phyloP scores from a whole-genome alignment of 306 rosid genomes.

The Cucurbita maxima region DNA sequence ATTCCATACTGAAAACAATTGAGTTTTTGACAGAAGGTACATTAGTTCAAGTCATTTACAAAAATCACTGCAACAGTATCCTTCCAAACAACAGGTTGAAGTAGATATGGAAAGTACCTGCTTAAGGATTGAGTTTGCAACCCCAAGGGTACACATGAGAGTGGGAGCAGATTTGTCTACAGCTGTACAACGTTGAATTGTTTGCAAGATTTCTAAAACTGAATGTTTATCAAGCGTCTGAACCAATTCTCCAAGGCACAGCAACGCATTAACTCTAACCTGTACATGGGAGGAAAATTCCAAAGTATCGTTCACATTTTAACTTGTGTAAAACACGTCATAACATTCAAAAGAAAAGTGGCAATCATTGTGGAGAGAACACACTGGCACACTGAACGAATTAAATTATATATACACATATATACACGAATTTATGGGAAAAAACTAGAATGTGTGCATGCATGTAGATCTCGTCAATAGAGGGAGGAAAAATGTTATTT shows the following conservation, averaged over 20 bases:
- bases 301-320: neutral
- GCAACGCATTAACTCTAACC: slow-evolving; percentile 96
- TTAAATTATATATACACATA: neutral
- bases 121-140: slow-evolving; percentile 84
- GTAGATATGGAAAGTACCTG: slow-evolving; percentile 35
- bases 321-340: neutral
- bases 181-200: slow-evolving; percentile 91
- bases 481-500: neutral
- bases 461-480: neutral
- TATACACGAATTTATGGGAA: neutral
- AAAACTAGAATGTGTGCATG: neutral
- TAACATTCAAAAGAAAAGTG: neutral
- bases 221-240: slow-evolving; percentile 68
- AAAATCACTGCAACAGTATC: neutral
- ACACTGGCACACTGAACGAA: neutral
- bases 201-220: slow-evolving; percentile 72
- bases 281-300: slow-evolving; percentile 12
- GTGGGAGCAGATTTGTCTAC: slow-evolving; percentile 96
- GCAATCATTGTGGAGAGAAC: neutral
- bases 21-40: slow-evolving; percentile 12
- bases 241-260: slow-evolving; percentile 82
- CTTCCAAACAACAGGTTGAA: neutral
- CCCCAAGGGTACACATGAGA: slow-evolving; percentile 97
- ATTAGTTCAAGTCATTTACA: slow-evolving; percentile 2
- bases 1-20: slow-evolving; percentile 60